phyloP scores from a whole-genome alignment of 495 filamentous ascomycete species.

The Talaromyces liani region DNA sequence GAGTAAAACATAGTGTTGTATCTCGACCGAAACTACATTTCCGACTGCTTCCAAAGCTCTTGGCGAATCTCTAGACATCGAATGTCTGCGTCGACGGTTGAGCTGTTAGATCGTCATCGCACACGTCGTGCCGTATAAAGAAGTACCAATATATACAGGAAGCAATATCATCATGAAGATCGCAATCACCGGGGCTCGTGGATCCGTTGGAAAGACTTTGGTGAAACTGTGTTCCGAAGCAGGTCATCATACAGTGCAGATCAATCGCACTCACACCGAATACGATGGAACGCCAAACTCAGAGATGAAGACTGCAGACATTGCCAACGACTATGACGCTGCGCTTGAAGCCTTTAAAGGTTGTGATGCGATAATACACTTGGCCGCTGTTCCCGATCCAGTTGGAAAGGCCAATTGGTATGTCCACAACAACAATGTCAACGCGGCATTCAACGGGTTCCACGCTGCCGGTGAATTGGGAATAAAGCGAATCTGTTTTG shows the following conservation, averaged over 20 bases:
- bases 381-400: conserved; percentile 15
- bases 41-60: neutral
- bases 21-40: neutral
- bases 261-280: conserved; percentile 12
- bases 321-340: conserved; percentile 13
- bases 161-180: conserved; percentile 12
- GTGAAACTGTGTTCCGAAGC: conserved; percentile 10
- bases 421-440: conserved; percentile 18
- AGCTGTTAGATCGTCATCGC: neutral
- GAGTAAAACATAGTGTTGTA: neutral
- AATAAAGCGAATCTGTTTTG: conserved; percentile 14
- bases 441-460: conserved; percentile 15
- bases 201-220: conserved; percentile 11
- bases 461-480: conserved; percentile 12
- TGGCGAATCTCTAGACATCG: neutral
- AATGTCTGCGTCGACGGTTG: neutral
- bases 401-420: conserved; percentile 12
- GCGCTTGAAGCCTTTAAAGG: conserved; percentile 14
- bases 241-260: conserved; percentile 15
- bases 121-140: neutral
- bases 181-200: conserved; percentile 17
- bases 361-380: conserved; percentile 16
- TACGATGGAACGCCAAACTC: conserved; percentile 5
- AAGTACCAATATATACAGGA: neutral
- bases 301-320: conserved; percentile 12